Evolutionary conservation across 2,329 filamentous ascomycete genomes (phyloP), one percentile per base, ranked within the genome.

Genomic region (Alternaria panax): DNA sequence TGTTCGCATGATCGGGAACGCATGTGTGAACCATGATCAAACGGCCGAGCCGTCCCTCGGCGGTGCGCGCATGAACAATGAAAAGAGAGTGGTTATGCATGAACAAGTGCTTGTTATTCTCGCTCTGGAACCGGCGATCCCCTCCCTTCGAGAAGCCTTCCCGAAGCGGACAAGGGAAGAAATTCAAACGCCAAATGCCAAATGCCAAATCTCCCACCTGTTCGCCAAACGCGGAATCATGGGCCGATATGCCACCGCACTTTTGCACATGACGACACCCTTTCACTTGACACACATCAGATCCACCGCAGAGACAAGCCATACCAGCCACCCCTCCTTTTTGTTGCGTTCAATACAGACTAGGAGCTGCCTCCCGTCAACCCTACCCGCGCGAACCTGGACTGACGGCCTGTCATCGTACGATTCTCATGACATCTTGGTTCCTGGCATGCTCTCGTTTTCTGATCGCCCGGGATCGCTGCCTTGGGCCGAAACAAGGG

Each of bases 11-110:
- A 46, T 59, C 62, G 48, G 48, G 54, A 59, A 59, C 64, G 45
- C 14, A 48, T 71, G 36, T 27, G 69, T 69, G 69, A 72, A 73
- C 69, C n/a, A 70, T 66, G 65, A 68, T 65, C 67, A 67, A 69
- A 73, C 68, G 59, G 42, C 45, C 57, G 56, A 63, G 48, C 54
- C 47, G 47, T 22, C 32, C 32, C 55, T 36, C 32, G 54, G 45
- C 45, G 14, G 11, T 25, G 45, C 20, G 45, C 32, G 45, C 45
- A 48, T 48, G 25, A 48, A 25, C 28, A 36, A 9, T 9, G 12
- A 48, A 38, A 38, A 18, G 32, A 38, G 45, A 28, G 36, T 16
- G 22, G 34, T 52, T 32, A 40, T 40, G 54, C 51, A 63, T 59
- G 52, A 48, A 48, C 28, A 32, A 32, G 45, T 32, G 18, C n/a